Base-by-base conservation (phyloP, 1,139 yeast genomes). In the Debaryomyces sp. region DNA sequence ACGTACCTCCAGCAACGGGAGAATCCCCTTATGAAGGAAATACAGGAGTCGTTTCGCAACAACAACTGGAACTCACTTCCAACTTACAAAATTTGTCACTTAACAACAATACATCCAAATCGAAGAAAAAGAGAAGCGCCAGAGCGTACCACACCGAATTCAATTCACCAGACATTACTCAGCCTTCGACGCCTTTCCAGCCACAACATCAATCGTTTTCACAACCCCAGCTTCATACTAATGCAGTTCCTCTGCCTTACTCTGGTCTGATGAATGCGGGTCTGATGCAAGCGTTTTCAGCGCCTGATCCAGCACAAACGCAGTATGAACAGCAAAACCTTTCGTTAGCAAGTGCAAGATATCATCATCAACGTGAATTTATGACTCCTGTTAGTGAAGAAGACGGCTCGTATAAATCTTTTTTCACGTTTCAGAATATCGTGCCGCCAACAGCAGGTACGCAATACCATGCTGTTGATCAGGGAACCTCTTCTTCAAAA, bases 371-470 rank as follows among this genome's bases (percentile, higher is more conserved):
- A 61, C 63, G 66, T 41, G 76, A 64, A 52, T 82, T 70, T 63
- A 66, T 65, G 64, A 63, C 68, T 4, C 67, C 70, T 1, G 52
- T 55, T 24, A 60, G 54, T 4, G 61, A 61, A 22, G 68, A 66
- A 1, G 54, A 59, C 9, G 36, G 30, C 13, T 41, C 46, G 17
- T 56, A 67, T 41, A 76, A 75, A 44, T 67, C 80, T 3, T 90
- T 87, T 62, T 73, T 77, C 48, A 87, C 96, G 3, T 84, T 88
- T 61, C 84, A 84, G 60, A 84, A 88, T 58, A 84, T 88, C 3
- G 79, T 81, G 29, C 96, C 98, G 26, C 97, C 98, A 1, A 75
- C 84, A 12, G 86, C 96, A 0, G 89, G 94, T 1, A 82, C 91
- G 1, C 86, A 84, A 55, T 89, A 76, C 61, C 77, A 75, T 47